Percentiles rank a stretch among this genome's conserved stretches.
Evolutionary conservation across 2,329 filamentous ascomycete species (phyloP).

Genomic region (Venturia pyrina): DNA sequence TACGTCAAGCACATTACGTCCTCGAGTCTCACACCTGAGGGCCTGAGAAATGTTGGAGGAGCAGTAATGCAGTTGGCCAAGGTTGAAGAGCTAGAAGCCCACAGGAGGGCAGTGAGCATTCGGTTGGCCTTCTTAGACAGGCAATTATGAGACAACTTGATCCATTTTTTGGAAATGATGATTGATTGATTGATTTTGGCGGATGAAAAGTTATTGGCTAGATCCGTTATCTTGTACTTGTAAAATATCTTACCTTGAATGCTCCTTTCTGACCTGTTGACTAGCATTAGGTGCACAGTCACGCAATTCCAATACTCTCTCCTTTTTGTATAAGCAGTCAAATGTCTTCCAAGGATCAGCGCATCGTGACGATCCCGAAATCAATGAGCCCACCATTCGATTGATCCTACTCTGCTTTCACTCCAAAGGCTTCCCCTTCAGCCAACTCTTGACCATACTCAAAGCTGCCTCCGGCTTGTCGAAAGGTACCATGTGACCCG

Average conservation of each 20-base stretch:
- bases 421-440: conserved; percentile 8
- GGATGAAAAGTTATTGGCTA: neutral
- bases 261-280: too few species aligned
- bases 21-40: conserved; percentile 77
- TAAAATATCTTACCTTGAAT: neutral
- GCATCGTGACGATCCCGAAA: too few species aligned
- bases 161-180: neutral
- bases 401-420: neutral
- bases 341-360: too few species aligned
- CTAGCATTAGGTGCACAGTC: too few species aligned
- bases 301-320: too few species aligned
- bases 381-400: too few species aligned
- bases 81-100: conserved; percentile 90
- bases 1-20: conserved; percentile 98
- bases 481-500: conserved; percentile 28
- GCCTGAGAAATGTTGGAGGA: conserved; percentile 71
- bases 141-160: neutral
- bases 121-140: conserved; percentile 40
- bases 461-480: conserved; percentile 12
- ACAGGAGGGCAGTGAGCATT: conserved; percentile 64
- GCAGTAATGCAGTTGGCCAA: conserved; percentile 93
- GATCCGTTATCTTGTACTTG: neutral
- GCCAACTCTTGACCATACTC: conserved; percentile 9
- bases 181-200: neutral
- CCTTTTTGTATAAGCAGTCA: too few species aligned